Percentiles rank a stretch among this genome's conserved stretches.
Conservation (phyloP, 208 protist species). For the Trypanosoma vivax region DNA sequence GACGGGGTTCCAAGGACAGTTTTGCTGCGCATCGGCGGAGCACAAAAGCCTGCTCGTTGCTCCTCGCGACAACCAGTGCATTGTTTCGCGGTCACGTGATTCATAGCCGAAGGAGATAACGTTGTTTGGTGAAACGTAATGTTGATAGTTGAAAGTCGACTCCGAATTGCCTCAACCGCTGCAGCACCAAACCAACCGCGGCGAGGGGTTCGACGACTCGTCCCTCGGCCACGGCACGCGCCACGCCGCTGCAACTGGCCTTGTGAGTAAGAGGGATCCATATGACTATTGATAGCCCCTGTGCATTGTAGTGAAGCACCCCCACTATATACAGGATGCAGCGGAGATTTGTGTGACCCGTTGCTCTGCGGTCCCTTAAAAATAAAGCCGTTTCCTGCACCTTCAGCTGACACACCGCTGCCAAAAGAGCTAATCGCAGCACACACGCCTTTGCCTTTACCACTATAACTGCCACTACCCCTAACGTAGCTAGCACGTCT, state of each 20-base stretch:
- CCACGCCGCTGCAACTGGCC: background rate
- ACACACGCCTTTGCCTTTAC: no score
- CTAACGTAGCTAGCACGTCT: no score
- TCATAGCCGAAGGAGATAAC: background rate
- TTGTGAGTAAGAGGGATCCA: background rate
- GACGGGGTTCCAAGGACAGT: no score
- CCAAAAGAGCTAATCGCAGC: no score
- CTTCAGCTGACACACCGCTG: no score
- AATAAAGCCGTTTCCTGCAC: no score
- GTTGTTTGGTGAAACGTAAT: slow-evolving; percentile 1
- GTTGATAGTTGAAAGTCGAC: background rate
- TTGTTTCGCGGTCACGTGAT: background rate
- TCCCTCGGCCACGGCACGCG: background rate
- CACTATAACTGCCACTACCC: no score
- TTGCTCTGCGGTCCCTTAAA: background rate
- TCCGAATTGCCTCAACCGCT: slow-evolving; percentile 22
- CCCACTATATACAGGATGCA: no score
- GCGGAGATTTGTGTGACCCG: background rate
- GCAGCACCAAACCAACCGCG: slow-evolving; percentile 18
- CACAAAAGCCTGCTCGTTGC: background rate
- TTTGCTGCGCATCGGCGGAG: no score
- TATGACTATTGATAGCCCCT: background rate
- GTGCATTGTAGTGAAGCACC: no score
- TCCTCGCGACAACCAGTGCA: background rate
- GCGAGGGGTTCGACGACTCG: slow-evolving; percentile 1